Conservation (phyloP, 148 eudicot genomes). For the Dianthus caryophyllus region DNA sequence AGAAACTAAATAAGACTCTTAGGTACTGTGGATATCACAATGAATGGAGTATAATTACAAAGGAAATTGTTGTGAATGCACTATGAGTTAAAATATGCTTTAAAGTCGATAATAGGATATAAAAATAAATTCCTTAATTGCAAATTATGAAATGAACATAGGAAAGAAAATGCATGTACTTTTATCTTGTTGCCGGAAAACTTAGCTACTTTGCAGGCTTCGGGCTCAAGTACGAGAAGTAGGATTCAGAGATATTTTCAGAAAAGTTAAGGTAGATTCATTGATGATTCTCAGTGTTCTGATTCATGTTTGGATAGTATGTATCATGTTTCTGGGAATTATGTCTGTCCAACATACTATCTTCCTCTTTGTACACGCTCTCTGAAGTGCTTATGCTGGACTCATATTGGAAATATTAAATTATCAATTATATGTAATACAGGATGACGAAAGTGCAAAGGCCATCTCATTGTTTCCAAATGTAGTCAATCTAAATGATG, state of each 20-base stretch:
- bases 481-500: constrained; percentile 78
- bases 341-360: neutral
- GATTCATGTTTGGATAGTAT: neutral
- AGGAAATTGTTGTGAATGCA: no score
- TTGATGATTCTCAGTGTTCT: neutral
- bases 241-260: constrained; percentile 96
- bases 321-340: neutral
- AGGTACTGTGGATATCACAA: no score
- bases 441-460: constrained; percentile 97
- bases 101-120: no score
- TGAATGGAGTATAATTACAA: neutral
- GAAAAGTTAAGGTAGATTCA: constrained; percentile 77
- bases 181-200: constrained; percentile 6
- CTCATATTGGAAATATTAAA: constrained; percentile 12
- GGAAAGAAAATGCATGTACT: no score
- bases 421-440: no score
- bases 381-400: neutral
- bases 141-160: no score
- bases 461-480: constrained; percentile 75
- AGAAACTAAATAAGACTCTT: neutral
- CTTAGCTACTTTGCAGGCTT: constrained; percentile 90
- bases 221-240: constrained; percentile 88
- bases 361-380: neutral
- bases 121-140: no score
- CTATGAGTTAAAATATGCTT: neutral